Evolutionary conservation across 106 monocot genomes (phyloP), one percentile per base, ranked within the genome.

Genomic region (Dendrobium catenatum): DNA sequence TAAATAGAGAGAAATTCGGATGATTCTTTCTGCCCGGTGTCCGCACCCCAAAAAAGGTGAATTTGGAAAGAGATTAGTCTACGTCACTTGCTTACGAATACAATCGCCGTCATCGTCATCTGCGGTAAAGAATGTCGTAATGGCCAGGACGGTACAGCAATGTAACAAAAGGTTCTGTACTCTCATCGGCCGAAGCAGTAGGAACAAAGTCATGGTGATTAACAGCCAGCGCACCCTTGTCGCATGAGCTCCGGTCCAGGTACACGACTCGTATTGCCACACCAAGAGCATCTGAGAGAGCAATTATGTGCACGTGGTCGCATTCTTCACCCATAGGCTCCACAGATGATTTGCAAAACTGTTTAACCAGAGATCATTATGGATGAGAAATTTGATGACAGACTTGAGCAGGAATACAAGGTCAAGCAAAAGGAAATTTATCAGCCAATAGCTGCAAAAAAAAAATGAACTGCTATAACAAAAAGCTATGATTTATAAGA

Each of bases 311-410:
- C 48, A 99, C 83, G 24, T 99, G 89, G 49, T 99, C 99, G 43
- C 95, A 90, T 72, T 99, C 99, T 87, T 93, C 95, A 5, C 91
- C 93, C 99, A 99, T 99, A 4, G 91, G 93, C 85, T 99, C 99
- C 82, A 99, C 95, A 3, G 93, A 88, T 66, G 81, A 80, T 86
- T 91, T 93, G 88, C 95, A 95, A 77, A 99, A 99, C 99, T 99
- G 83, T 77, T 51, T 51, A 51, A 51, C 51, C 10, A 51, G 51
- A 51, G 51, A 51, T 51, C 51, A 15, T 51, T 51, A 51, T 51
- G 13, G 15, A 51, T 51, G 51, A 51, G 51, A 51, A 51, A 15
- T 51, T 51, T 15, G 51, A 51, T 51, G 51, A 0, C 15, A 10
- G 13, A 51, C 2, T 51, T 13, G 13, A 13, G 10, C 51, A 51